Evolutionary conservation across 306 rosid genomes (phyloP), one percentile per base, ranked within the genome.

Genomic region (Nissolia schottii): DNA sequence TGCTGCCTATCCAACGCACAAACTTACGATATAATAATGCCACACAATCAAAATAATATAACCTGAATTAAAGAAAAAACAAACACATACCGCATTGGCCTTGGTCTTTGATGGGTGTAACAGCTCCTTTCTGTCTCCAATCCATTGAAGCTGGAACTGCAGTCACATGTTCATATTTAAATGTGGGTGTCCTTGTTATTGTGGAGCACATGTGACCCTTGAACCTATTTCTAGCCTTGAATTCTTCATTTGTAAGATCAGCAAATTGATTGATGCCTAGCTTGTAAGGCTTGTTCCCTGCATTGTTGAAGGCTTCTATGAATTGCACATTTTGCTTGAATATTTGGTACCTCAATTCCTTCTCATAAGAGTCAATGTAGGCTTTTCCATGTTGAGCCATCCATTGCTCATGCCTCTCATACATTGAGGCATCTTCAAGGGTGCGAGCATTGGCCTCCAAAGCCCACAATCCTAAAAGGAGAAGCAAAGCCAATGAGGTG

Each of bases 121-220:
- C 79, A 81, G 79, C 81, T 57, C 85, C 85, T 65, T 65, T 76
- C 48, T 24, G 45, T 65, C 85, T 81, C 81, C 85, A 81, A 76
- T 81, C 75, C 29, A 71, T 0, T 49, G 76, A 0, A 67, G 71
- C 18, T 20, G 81, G 85, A 20, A 76, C 56, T 12, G 13, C 46
- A 22, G 61, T 71, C 62, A 71, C 81, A 58, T 71, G 14, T 41
- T 71, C 67, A 65, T 81, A 71, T 68, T 31, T 76, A 41, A 81
- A 81, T 1, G 79, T 65, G 3, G 79, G 53, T 50, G 81, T 66
- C 61, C 25, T 81, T 40, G 76, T 41, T 22, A 12, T 31, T 20
- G 40, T 38, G 24, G 79, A n/a, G n/a, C n/a, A n/a, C n/a, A n/a
- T n/a, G n/a, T n/a, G 82, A 67, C 79, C 79, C 76, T 77, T 81